phyloP scores from a whole-genome alignment of 495 filamentous ascomycete genomes.

The Endocarpon pusillum region DNA sequence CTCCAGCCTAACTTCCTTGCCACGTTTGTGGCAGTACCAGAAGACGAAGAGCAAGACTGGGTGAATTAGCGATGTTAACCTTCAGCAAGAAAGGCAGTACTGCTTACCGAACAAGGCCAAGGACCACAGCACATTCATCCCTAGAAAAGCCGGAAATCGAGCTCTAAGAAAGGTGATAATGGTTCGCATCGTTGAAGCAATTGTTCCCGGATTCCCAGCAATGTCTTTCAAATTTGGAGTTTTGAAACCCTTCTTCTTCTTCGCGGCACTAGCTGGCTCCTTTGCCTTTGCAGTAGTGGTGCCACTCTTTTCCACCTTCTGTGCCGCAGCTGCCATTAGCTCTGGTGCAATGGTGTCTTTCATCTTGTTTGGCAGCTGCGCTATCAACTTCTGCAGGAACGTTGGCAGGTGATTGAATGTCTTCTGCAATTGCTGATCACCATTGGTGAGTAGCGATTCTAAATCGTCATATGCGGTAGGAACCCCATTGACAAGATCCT shows the following conservation, averaged over 20 bases:
- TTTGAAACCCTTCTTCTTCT: slow-evolving; percentile 31
- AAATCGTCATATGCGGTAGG: slow-evolving; percentile 89
- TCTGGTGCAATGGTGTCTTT: slow-evolving; percentile 59
- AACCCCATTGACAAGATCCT: slow-evolving; percentile 79
- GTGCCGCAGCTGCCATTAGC: slow-evolving; percentile 55
- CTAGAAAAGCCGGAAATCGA: slow-evolving; percentile 70
- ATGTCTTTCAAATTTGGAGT: slow-evolving; percentile 56
- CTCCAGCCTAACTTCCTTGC: slow-evolving; percentile 65
- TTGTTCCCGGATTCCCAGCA: slow-evolving; percentile 69
- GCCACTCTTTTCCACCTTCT: slow-evolving; percentile 49
- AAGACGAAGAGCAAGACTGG: slow-evolving; percentile 74
- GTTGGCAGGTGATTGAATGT: slow-evolving; percentile 63
- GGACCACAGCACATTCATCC: slow-evolving; percentile 73
- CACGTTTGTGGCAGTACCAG: slow-evolving; percentile 96
- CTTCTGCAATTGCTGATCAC: slow-evolving; percentile 54
- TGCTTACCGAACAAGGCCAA: slow-evolving; percentile 65
- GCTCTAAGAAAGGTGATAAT: slow-evolving; percentile 73
- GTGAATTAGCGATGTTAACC: neutral
- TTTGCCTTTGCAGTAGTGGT: slow-evolving; percentile 36
- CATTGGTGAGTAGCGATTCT: slow-evolving; percentile 60
- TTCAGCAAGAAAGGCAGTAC: neutral
- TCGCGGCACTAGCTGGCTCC: slow-evolving; percentile 27
- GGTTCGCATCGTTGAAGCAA: slow-evolving; percentile 63
- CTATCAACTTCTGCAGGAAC: slow-evolving; percentile 74
- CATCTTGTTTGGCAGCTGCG: slow-evolving; percentile 68